phyloP scores from a whole-genome alignment of 352 stramenopile genomes.

The Aphanomyces stellatus region DNA sequence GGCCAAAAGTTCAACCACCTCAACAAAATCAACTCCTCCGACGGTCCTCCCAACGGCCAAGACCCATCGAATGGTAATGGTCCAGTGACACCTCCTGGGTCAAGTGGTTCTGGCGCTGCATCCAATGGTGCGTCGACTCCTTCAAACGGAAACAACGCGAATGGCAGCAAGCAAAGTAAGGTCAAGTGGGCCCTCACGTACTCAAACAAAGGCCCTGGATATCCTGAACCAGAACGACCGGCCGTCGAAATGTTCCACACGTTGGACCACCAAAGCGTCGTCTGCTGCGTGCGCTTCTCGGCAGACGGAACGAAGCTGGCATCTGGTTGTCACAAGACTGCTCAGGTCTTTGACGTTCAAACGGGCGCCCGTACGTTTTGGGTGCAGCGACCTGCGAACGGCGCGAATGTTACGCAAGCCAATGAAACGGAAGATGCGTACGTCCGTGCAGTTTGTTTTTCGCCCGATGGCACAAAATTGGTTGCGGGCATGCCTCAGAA shows the following conservation, averaged over 20 bases:
- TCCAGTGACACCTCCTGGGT: conserved; percentile 3
- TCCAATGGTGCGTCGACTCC: conserved; percentile 31
- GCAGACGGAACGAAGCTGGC: conserved; percentile 80
- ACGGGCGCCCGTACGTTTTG: conserved; percentile 75
- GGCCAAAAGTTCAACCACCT: conserved; percentile 14
- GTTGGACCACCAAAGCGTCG: conserved; percentile 85
- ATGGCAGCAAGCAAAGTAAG: conserved; percentile 69
- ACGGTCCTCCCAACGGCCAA: neutral
- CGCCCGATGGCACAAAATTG: conserved; percentile 72
- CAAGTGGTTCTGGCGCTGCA: neutral
- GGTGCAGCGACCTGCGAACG: conserved; percentile 40
- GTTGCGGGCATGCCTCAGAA: conserved; percentile 84
- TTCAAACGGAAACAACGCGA: conserved; percentile 50
- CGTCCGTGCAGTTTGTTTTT: conserved; percentile 78
- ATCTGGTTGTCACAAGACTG: conserved; percentile 79
- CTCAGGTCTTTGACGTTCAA: conserved; percentile 81
- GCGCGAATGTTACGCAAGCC: conserved; percentile 30
- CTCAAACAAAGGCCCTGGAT: conserved; percentile 47
- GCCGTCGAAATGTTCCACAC: conserved; percentile 77
- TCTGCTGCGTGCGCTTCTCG: conserved; percentile 80
- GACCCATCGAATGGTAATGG: neutral
- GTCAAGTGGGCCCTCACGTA: conserved; percentile 83
- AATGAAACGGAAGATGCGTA: conserved; percentile 76
- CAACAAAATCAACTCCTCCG: conserved; percentile 14
- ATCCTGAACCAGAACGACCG: conserved; percentile 70